These are phyloP conservation scores for Thielaviopsis musarum DNA, from an alignment of 2,329 filamentous ascomycete genomes.

Conservation along the genomic window DNA sequence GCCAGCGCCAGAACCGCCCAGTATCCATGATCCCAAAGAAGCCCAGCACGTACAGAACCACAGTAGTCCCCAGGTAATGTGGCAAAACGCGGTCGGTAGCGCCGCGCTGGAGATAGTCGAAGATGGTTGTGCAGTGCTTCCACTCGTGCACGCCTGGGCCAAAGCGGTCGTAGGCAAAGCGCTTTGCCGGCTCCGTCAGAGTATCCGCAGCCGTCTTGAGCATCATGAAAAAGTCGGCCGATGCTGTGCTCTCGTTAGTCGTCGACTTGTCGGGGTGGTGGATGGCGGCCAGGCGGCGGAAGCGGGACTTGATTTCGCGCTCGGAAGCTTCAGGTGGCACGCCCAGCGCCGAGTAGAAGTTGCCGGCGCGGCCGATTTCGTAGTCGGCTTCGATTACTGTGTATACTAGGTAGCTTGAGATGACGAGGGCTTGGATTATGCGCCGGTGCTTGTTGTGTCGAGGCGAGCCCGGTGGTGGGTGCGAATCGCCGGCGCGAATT, in stretches of 20 bases:
- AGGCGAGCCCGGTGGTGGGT: slow-evolving; percentile 51
- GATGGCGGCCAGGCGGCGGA: slow-evolving; percentile 55
- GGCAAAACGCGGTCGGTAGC: slow-evolving; percentile 38
- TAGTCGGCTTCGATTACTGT: slow-evolving; percentile 86
- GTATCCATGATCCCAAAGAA: slow-evolving; percentile 51
- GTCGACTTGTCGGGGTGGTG: slow-evolving; percentile 72
- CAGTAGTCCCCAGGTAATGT: slow-evolving; percentile 43
- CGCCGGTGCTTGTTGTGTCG: slow-evolving; percentile 59
- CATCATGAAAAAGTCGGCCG: slow-evolving; percentile 50
- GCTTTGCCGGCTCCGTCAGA: slow-evolving; percentile 54
- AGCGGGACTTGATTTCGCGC: slow-evolving; percentile 64
- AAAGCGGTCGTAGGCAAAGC: slow-evolving; percentile 83
- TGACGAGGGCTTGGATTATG: slow-evolving; percentile 67
- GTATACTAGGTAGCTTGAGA: slow-evolving; percentile 72
- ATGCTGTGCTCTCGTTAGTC: slow-evolving; percentile 18
- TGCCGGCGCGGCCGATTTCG: slow-evolving; percentile 50
- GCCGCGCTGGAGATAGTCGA: slow-evolving; percentile 56
- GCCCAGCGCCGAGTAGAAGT: slow-evolving; percentile 66
- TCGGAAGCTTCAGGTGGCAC: slow-evolving; percentile 54
- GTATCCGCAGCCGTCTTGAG: slow-evolving; percentile 74
- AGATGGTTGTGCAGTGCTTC: slow-evolving; percentile 48
- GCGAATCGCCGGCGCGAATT: slow-evolving; percentile 76
- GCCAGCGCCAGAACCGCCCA: slow-evolving; percentile 49
- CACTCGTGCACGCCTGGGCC: slow-evolving; percentile 54
- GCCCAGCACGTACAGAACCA: slow-evolving; percentile 42